Percentiles rank a stretch among this genome's conserved stretches.
phyloP scores from a whole-genome alignment of 345 rosid species.

The Litchi chinensis region DNA sequence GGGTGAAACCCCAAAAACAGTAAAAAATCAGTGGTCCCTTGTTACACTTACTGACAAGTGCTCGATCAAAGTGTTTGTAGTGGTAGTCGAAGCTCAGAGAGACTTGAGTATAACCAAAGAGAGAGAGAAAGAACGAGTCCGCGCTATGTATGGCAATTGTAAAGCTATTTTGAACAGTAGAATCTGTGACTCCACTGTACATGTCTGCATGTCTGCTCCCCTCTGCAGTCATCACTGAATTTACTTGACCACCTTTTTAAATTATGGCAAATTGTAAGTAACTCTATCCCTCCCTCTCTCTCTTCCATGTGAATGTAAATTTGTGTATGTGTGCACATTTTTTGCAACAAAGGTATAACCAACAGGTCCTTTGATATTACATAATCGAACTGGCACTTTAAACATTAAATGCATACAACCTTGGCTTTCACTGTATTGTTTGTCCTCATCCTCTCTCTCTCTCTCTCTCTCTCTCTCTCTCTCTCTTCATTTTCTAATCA shows the following conservation, averaged over 20 bases:
- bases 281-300: not conserved
- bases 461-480: slow-evolving; percentile 2
- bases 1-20: slow-evolving; percentile 58
- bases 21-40: slow-evolving; percentile 38
- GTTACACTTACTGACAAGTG: slow-evolving; percentile 31
- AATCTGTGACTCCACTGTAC: slow-evolving; percentile 45
- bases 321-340: not conserved
- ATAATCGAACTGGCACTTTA: slow-evolving; percentile 19
- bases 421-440: slow-evolving; percentile 29
- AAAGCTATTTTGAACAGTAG: slow-evolving; percentile 34
- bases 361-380: slow-evolving; percentile 10
- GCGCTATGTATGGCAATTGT: slow-evolving; percentile 24
- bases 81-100: slow-evolving; percentile 41
- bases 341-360: slow-evolving; percentile 4
- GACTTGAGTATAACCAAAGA: slow-evolving; percentile 16
- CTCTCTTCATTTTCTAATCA: not conserved
- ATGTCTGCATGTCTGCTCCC: slow-evolving; percentile 37
- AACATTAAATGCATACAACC: slow-evolving; percentile 31
- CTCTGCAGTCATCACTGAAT: slow-evolving; percentile 37
- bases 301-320: not conserved
- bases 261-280: not conserved
- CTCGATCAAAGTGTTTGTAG: slow-evolving; percentile 44
- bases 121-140: slow-evolving; percentile 6
- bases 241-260: slow-evolving; percentile 29
- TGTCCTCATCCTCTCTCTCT: slow-evolving; percentile 24